A percentile compares a stretch with the other conserved stretches of the same genome.
Conservation (phyloP, 352 stramenopile genomes). For the Phytophthora aleatoria region DNA sequence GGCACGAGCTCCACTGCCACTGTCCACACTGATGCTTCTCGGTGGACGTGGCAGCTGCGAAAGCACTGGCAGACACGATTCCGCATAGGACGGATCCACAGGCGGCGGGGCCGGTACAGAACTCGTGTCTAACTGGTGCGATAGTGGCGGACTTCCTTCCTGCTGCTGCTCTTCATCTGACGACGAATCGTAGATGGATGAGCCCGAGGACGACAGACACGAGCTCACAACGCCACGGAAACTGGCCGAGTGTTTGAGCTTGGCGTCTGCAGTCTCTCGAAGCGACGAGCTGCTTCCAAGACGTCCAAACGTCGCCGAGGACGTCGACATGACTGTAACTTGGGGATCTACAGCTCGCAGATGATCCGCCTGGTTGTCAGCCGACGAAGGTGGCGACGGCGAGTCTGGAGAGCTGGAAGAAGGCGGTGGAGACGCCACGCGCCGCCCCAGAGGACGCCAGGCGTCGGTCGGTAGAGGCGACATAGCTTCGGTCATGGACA, state of each 20-base stretch:
- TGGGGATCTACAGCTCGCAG: conserved; percentile 16
- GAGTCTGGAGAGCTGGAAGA: conserved; percentile 26
- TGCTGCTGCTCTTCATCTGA: conserved; percentile 51
- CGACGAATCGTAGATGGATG: conserved; percentile 58
- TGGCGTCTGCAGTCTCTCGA: conserved; percentile 5
- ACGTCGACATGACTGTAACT: conserved; percentile 25
- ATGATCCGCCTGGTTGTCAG: conserved; percentile 37
- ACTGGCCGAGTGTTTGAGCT: conserved; percentile 40
- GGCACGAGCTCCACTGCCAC: conserved; percentile 28
- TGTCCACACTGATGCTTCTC: conserved; percentile 54
- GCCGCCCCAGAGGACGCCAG: conserved; percentile 60
- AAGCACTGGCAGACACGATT: conserved; percentile 55
- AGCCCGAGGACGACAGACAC: conserved; percentile 56
- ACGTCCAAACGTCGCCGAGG: conserved; percentile 28
- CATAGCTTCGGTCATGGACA: conserved; percentile 49
- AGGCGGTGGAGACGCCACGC: conserved; percentile 37
- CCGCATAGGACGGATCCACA: conserved; percentile 50
- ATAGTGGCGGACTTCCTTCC: conserved; percentile 14
- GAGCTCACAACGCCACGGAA: conserved; percentile 54
- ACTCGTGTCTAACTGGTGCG: conserved; percentile 19
- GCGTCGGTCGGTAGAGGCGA: conserved; percentile 34
- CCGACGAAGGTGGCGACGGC: conserved; percentile 20
- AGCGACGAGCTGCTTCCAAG: conserved; percentile 36
- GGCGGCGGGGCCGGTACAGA: conserved; percentile 22
- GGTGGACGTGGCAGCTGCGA: conserved; percentile 44